phyloP scores from a whole-genome alignment of 1,284 basidiomycete genomes.

The Phellopilus nigrolimitatus region DNA sequence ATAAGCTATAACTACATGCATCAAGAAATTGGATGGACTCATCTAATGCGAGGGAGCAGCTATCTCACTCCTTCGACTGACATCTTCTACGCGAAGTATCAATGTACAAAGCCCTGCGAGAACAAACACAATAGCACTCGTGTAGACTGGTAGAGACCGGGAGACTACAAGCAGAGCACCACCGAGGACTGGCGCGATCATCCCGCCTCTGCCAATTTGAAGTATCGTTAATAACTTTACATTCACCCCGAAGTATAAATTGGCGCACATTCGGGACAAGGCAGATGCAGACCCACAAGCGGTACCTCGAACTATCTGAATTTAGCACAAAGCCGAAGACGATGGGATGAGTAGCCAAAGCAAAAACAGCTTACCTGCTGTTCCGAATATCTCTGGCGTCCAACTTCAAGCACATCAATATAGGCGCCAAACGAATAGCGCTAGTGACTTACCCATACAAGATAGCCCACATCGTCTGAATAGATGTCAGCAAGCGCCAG shows the following conservation, averaged over 20 bases:
- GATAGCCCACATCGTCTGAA: slow-evolving; percentile 85
- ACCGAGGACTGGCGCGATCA: slow-evolving; percentile 85
- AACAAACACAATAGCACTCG: slow-evolving; percentile 66
- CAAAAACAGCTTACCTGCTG: slow-evolving; percentile 46
- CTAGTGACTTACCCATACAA: slow-evolving; percentile 58
- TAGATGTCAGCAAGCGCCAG: background rate
- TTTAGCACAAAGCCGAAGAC: background rate
- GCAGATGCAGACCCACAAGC: slow-evolving; percentile 91
- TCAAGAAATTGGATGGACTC: background rate
- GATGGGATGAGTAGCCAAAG: background rate
- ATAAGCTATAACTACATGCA: too few species aligned
- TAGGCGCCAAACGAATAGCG: slow-evolving; percentile 1
- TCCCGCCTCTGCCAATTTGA: slow-evolving; percentile 63
- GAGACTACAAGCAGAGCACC: slow-evolving; percentile 74
- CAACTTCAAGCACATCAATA: slow-evolving; percentile 43
- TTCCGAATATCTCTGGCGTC: slow-evolving; percentile 89
- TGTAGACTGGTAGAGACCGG: slow-evolving; percentile 74
- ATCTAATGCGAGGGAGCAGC: background rate
- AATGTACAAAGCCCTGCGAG: slow-evolving; percentile 66
- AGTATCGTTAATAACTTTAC: slow-evolving; percentile 8
- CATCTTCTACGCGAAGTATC: slow-evolving; percentile 41
- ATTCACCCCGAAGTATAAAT: slow-evolving; percentile 12
- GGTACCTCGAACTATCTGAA: slow-evolving; percentile 69
- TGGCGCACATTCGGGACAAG: slow-evolving; percentile 74
- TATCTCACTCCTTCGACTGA: background rate